Base-by-base conservation (phyloP, 2,329 filamentous ascomycete genomes). In the Colletotrichum navitas region DNA sequence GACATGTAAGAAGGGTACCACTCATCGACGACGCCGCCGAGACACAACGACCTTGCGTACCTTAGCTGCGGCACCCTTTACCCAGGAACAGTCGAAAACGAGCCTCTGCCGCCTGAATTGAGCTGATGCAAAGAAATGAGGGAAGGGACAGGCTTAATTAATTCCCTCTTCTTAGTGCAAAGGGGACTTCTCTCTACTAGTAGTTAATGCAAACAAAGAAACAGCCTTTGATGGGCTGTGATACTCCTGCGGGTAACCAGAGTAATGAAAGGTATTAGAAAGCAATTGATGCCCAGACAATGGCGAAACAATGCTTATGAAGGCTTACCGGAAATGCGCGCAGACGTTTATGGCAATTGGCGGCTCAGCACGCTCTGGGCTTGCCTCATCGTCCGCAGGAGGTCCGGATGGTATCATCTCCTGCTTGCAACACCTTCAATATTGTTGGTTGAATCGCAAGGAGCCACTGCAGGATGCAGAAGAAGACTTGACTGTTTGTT, bases 1-100 rank as follows among this genome's bases (percentile, higher is more conserved):
- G n/a, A n/a, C n/a, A n/a, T n/a, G n/a, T n/a, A n/a, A n/a, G n/a
- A n/a, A n/a, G n/a, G n/a, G n/a, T n/a, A 39, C 52, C 68, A 68
- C 59, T 51, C 18, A 32, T 41, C 16, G 41, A 59, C 62, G 61
- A 60, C 41, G 21, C 24, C 32, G 52, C 63, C 68, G 68, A 71
- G 63, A 39, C 41, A 36, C 16, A 16, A 36, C 34, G 32, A 51
- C 51, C 6, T 36, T 34, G 36, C 26, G 18, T 45, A 18, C 43
- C 6, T 63, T 32, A 29, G 54, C 32, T 24, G 41, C 4, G 12
- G 56, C 41, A 12, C 55, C 51, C 32, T 29, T 65, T 51, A 52
- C 36, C 18, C 63, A 66, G 56, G 63, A 63, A 63, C 65, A 34
- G 4, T 18, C 43, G 39, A 43, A 67, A 34, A 58, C 51, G 41